A percentile compares a stretch with the other conserved stretches of the same genome.
phyloP scores from a whole-genome alignment of 148 eudicot genomes.

The Fagopyrum tataricum region DNA sequence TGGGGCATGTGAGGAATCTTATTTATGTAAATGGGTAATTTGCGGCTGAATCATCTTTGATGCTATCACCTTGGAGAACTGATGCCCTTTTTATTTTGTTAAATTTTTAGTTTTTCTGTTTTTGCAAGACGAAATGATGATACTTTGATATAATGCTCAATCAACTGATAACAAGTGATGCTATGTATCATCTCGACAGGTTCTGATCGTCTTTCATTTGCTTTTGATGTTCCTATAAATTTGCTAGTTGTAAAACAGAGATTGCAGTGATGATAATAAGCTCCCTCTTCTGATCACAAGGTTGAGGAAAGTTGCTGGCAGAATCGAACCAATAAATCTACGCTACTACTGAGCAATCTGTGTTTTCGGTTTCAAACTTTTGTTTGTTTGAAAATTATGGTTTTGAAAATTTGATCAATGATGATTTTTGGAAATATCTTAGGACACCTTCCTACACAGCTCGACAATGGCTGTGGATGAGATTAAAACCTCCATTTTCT shows the following conservation, averaged over 20 bases:
- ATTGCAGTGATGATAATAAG: slow-evolving; percentile 10
- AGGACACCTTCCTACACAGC: slow-evolving; percentile 14
- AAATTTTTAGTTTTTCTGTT: neutral
- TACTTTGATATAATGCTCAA: too few relatives aligned
- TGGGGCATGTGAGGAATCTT: neutral
- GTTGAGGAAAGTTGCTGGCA: slow-evolving; percentile 7
- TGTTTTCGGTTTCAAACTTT: neutral
- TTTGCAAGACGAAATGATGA: too few relatives aligned
- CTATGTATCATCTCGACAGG: too few relatives aligned
- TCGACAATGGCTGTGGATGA: slow-evolving; percentile 9
- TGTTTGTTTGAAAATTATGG: too few relatives aligned
- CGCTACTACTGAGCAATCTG: slow-evolving; percentile 9
- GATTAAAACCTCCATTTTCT: neutral
- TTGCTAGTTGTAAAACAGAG: neutral
- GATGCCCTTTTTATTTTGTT: neutral
- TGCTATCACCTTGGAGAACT: slow-evolving; percentile 10
- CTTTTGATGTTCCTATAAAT: neutral
- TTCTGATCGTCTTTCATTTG: neutral
- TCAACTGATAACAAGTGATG: too few relatives aligned
- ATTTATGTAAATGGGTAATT: slow-evolving; percentile 7
- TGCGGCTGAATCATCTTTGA: slow-evolving; percentile 8
- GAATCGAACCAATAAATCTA: slow-evolving; percentile 3
- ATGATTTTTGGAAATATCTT: neutral
- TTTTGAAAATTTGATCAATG: neutral
- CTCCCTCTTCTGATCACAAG: slow-evolving; percentile 9